Base-by-base conservation (phyloP, 345 rosid genomes). In the Salix udensis region DNA sequence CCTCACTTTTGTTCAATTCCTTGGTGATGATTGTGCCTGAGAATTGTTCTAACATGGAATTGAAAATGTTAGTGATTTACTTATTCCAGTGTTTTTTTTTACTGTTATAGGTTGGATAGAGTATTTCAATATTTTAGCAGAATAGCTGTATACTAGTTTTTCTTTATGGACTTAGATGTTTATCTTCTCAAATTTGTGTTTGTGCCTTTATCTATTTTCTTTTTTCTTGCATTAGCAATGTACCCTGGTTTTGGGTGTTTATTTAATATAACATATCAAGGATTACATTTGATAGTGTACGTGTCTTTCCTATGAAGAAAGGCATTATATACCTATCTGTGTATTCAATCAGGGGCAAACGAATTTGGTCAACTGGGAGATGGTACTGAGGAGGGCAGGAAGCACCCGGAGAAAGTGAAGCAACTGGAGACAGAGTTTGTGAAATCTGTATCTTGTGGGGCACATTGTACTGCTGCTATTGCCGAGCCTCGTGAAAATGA, bases 351-450 rank as follows among this genome's bases (percentile, higher is more conserved):
- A 94, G 98, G 97, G 78, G 92, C 90, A 67, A 93, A 95, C 84
- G 97, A 92, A 76, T 96, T 89, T 78, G 98, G 97, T 77, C 99
- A 94, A 84, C 79, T 96, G 88, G 99, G 99, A 80, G 99, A 96
- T 88, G 98, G 99, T 74, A 87, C 92, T 12, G 99, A 96, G 89
- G 89, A 89, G 79, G 88, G 87, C 42, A 87, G 91, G 81, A 94
- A 94, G 77, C 74, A 84, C 82, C 98, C 99, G 42, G 79, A 83
- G 79, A 94, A 90, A 83, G 95, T 96, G 72, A 90, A 87, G 80
- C 95, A 88, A 75, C 73, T 94, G 82, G 88, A 93, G 71, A 82
- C 93, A 3, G 98, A 96, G 76, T 92, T 91, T 83, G 97, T 96
- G 74, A 96, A 91, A 81, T 91, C 88, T 71, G 94, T 92, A 68